Conservation (phyloP, 352 stramenopile genomes). For the Pythium monospermum region DNA sequence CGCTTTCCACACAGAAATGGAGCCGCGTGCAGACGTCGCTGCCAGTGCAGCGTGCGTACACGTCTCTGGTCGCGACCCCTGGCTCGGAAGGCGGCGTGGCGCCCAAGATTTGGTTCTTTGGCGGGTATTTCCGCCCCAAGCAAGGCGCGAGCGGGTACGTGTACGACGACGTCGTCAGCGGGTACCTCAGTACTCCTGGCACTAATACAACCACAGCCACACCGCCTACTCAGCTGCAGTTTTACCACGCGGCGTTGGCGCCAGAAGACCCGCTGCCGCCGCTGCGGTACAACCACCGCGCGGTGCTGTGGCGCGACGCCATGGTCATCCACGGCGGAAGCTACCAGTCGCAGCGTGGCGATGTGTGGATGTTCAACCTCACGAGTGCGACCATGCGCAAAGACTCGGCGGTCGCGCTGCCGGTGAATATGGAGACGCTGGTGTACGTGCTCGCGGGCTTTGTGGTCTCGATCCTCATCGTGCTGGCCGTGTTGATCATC, state of each 20-base stretch:
- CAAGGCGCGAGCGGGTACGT: conserved; percentile 59
- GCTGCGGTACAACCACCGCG: conserved; percentile 65
- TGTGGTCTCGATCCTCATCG: conserved; percentile 53
- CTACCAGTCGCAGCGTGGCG: conserved; percentile 60
- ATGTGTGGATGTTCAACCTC: conserved; percentile 72
- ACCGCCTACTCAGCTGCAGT: conserved; percentile 25
- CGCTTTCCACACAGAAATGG: conserved; percentile 42
- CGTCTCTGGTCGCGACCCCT: conserved; percentile 40
- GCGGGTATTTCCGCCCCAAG: conserved; percentile 56
- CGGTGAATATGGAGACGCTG: conserved; percentile 56
- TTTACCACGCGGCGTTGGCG: conserved; percentile 21
- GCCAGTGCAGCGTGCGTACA: conserved; percentile 48
- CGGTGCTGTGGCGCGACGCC: conserved; percentile 38
- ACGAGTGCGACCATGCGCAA: conserved; percentile 28
- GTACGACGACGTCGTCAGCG: conserved; percentile 54
- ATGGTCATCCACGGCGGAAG: conserved; percentile 71
- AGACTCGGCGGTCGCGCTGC: conserved; percentile 22
- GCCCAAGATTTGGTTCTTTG: conserved; percentile 66
- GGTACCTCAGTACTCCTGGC: conserved; percentile 17
- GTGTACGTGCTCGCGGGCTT: conserved; percentile 70
- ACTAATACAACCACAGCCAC: conserved; percentile 1
- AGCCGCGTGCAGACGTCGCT: conserved; percentile 16
- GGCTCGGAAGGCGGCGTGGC: too few species aligned
- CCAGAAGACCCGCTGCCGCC: conserved; percentile 25
- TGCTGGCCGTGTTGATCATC: conserved; percentile 54